Percentiles rank a stretch among this genome's conserved stretches.
phyloP scores from a whole-genome alignment of 2,329 filamentous ascomycete species.

The Exophiala lecanii-corni region DNA sequence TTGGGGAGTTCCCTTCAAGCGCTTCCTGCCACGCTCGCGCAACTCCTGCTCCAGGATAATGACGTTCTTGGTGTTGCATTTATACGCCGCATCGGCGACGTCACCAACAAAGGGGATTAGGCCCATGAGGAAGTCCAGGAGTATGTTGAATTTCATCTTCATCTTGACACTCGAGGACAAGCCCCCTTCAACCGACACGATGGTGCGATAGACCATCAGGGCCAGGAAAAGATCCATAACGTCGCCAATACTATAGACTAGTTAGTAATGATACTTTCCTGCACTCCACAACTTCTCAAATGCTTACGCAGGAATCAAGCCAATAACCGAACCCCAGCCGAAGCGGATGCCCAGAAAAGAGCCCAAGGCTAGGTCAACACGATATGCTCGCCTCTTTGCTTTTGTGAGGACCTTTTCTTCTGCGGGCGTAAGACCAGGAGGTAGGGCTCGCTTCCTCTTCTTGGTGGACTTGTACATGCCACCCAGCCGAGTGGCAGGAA shows the following conservation, averaged over 20 bases:
- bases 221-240: conserved; percentile 68
- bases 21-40: conserved; percentile 36
- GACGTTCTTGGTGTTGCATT: conserved; percentile 46
- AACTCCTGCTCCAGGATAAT: conserved; percentile 42
- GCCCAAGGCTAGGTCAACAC: conserved; percentile 79
- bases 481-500: conserved; percentile 61
- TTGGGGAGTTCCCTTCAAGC: conserved; percentile 29
- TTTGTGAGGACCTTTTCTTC: conserved; percentile 79
- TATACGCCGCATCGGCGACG: conserved; percentile 43
- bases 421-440: conserved; percentile 74
- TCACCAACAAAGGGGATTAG: conserved; percentile 50
- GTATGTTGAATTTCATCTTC: conserved; percentile 77
- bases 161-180: conserved; percentile 53
- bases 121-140: conserved; percentile 46
- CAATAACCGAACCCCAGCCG: conserved; percentile 85
- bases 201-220: conserved; percentile 68
- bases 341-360: conserved; percentile 76
- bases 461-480: conserved; percentile 61
- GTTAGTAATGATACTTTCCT: too few species aligned
- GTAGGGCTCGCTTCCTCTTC: conserved; percentile 79
- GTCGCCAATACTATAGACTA: conserved; percentile 63
- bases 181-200: conserved; percentile 70
- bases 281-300: too few species aligned
- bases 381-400: conserved; percentile 80
- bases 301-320: conserved; percentile 70